Conservation (phyloP, 2,329 filamentous ascomycete species). For the Hypoxylon sp. region DNA sequence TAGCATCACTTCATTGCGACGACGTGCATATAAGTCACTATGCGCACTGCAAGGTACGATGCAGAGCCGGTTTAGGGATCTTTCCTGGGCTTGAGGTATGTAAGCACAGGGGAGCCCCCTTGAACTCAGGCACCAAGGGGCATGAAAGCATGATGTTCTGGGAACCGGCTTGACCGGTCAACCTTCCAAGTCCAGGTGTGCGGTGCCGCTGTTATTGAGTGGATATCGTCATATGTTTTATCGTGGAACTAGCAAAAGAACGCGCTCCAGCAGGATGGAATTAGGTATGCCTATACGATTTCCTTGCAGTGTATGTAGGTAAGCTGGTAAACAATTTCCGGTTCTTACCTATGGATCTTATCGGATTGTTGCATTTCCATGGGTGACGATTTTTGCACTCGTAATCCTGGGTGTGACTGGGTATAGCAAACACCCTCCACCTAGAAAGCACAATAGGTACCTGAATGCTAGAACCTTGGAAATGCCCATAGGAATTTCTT, state of each 20-base stretch:
- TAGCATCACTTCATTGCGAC: conserved; percentile 1
- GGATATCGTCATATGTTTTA: not conserved
- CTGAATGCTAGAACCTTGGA: too few species aligned
- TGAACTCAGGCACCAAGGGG: conserved; percentile 21
- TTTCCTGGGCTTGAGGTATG: conserved; percentile 21
- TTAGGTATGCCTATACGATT: not conserved
- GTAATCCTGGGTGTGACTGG: conserved; percentile 3
- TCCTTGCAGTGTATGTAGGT: not conserved
- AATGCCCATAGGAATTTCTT: not conserved
- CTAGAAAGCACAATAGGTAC: not conserved
- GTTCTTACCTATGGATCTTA: conserved; percentile 5
- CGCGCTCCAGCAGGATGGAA: not conserved
- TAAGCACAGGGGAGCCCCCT: conserved; percentile 24
- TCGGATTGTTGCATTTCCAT: conserved; percentile 17
- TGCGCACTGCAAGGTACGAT: conserved; percentile 42
- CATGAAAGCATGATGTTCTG: conserved; percentile 21
- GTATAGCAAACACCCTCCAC: conserved; percentile 19
- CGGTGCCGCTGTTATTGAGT: not conserved
- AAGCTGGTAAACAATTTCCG: too few species aligned
- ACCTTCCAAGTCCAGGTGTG: not conserved
- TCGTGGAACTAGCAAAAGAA: not conserved
- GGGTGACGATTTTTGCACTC: not conserved
- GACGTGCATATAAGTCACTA: conserved; percentile 35
- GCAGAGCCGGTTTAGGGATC: conserved; percentile 24
- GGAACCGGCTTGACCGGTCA: conserved; percentile 18